Evolutionary conservation across 768 basidiomycete genomes (phyloP), one percentile per base, ranked within the genome.

Genomic region (Gloeopeniophorella convolvens): DNA sequence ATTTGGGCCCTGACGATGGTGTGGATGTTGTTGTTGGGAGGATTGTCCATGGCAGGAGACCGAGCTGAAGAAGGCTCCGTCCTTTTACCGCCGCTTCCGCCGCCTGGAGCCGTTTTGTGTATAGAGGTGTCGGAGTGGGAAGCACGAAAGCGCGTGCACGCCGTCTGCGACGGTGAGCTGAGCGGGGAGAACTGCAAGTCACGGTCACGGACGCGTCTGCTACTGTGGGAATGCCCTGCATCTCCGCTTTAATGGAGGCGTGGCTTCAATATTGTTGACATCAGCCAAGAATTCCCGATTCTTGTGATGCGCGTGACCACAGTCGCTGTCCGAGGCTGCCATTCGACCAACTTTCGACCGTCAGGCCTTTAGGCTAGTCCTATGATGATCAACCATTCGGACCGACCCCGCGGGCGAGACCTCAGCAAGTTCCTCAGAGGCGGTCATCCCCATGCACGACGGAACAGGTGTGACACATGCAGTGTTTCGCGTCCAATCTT

Each of bases 1-100:
- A 99, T 94, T 76, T 99, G 94, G 53, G 94, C 88, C 70, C 89
- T 89, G 72, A 92, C 89, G 68, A 91, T 91, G 65, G 87, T 90
- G 69, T 89, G 83, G 64, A 91, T 89, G 68, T 88, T 89, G 66
- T 84, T 82, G 65, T 69, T 83, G 70, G 84, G 79, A 75, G 85
- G 80, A 66, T 79, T 85, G 73, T 89, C 87, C 87, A 88, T 89
- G 71, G 83, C 79, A 73, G 83, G 82, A 61, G 74, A 72, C 83
- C 85, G 65, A 52, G 63, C 63, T 59, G 64, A 62, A 58, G 63
- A 60, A 58, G 61, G 62, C 67, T 67, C 65, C 58, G 65, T 61
- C 59, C 62, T 65, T 62, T 65, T 67, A 64, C 62, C 60, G 59
- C 61, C 63, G 58, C 60, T 65, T 57, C 65, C 63, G 58, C 61